Conservation (phyloP, 140 eudicot genomes). For the Stevia rebaudiana region DNA sequence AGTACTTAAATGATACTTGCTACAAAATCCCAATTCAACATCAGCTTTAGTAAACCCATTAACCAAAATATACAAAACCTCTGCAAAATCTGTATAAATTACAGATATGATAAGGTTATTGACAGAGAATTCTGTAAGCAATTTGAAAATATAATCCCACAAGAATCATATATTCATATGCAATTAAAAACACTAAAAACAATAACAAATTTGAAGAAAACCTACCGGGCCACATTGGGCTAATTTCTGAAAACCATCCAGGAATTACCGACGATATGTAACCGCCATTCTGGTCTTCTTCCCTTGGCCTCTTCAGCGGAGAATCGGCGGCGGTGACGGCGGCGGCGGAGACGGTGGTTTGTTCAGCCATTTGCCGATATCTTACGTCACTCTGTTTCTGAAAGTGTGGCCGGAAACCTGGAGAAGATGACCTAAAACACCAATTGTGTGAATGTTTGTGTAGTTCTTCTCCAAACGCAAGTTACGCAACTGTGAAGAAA, state of each 20-base stretch:
- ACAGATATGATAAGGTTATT: no score
- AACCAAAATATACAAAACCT: not conserved
- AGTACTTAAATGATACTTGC: no score
- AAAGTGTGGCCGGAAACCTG: not conserved
- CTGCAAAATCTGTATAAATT: no score
- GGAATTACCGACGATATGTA: slow-evolving; percentile 66
- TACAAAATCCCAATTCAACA: no score
- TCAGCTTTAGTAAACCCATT: not conserved
- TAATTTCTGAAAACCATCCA: slow-evolving; percentile 94
- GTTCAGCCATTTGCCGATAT: slow-evolving; percentile 34
- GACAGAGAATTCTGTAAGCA: not conserved
- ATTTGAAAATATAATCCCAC: not conserved
- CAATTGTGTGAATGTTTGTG: slow-evolving; percentile 19
- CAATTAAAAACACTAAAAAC: not conserved
- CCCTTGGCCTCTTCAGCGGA: slow-evolving; percentile 51
- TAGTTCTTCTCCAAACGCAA: not conserved
- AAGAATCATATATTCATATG: not conserved
- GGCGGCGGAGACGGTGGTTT: slow-evolving; percentile 28
- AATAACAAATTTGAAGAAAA: not conserved
- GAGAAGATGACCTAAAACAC: slow-evolving; percentile 12
- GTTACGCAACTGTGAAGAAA: slow-evolving; percentile 11
- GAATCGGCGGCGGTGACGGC: slow-evolving; percentile 36
- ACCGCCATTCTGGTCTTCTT: slow-evolving; percentile 33
- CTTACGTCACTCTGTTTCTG: slow-evolving; percentile 10
- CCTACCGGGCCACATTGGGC: slow-evolving; percentile 99